Conservation (phyloP, 768 basidiomycete species). For the Scleroderma citrinum region DNA sequence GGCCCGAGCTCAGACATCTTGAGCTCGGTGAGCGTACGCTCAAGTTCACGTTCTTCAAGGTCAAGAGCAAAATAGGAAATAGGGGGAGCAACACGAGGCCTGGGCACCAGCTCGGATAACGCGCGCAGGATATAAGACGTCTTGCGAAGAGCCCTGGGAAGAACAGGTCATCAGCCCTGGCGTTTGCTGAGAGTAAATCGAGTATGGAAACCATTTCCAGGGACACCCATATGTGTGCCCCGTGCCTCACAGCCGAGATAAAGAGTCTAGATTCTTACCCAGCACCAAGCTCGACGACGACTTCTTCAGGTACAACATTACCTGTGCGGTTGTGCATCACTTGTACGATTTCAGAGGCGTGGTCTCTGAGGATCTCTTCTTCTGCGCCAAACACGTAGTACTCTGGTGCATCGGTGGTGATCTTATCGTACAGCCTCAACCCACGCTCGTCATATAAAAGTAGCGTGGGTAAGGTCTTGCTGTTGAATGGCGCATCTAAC, state of each 20-base stretch:
- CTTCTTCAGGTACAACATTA: conserved; percentile 37
- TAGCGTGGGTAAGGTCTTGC: conserved; percentile 71
- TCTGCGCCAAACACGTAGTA: conserved; percentile 93
- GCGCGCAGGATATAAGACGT: too few relatives aligned
- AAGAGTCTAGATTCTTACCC: conserved; percentile 51
- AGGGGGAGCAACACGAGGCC: conserved; percentile 34
- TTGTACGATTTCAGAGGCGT: conserved; percentile 69
- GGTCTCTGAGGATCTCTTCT: conserved; percentile 70
- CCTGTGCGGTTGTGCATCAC: conserved; percentile 50
- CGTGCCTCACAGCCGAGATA: conserved; percentile 12
- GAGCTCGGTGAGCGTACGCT: conserved; percentile 70
- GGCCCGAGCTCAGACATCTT: conserved; percentile 55
- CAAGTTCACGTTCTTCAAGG: conserved; percentile 81
- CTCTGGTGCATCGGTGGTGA: conserved; percentile 70
- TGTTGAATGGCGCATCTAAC: conserved; percentile 45
- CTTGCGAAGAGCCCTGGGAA: too few relatives aligned
- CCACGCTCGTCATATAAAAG: conserved; percentile 86
- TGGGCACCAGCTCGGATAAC: conserved; percentile 42
- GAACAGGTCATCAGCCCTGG: neutral
- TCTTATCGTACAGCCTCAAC: conserved; percentile 78
- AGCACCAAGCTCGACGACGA: conserved; percentile 88
- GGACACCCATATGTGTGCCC: too few relatives aligned
- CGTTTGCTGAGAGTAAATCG: neutral
- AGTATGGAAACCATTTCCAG: neutral
- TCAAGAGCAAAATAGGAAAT: conserved; percentile 92